Evolutionary conservation across 495 filamentous ascomycete genomes (phyloP).

Genomic region (Schizothecium vesticola): DNA sequence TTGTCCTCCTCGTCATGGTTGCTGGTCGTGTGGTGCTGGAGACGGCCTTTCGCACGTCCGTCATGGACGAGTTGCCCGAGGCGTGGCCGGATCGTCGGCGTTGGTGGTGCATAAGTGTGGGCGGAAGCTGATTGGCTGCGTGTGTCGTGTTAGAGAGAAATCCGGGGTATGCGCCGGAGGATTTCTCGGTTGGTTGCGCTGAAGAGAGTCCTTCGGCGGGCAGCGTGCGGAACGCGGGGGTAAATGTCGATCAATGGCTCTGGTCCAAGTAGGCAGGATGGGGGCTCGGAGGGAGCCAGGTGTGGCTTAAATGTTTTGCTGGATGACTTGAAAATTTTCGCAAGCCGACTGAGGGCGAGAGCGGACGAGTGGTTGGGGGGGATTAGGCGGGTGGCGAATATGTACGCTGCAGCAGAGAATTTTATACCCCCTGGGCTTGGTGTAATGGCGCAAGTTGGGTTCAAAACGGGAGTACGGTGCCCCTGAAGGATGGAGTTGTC

Average conservation of each 20-base stretch:
- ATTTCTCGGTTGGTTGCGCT: conserved; percentile 16
- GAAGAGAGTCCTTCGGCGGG: conserved; percentile 4
- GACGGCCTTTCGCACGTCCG: conserved; percentile 42
- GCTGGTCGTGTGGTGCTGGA: conserved; percentile 33
- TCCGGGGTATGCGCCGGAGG: conserved; percentile 4
- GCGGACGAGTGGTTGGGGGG: conserved; percentile 8
- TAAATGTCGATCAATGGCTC: background rate
- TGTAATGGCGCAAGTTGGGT: background rate
- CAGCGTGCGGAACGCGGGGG: conserved; percentile 14
- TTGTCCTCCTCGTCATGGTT: conserved; percentile 34
- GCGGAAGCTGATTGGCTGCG: conserved; percentile 24
- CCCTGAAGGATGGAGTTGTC: background rate
- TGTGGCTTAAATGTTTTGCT: conserved; percentile 11
- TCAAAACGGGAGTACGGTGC: background rate
- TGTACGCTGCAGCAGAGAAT: conserved; percentile 28
- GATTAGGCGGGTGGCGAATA: conserved; percentile 29
- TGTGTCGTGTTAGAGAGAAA: background rate
- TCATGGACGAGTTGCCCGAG: conserved; percentile 44
- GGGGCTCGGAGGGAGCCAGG: background rate
- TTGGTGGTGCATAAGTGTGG: conserved; percentile 41
- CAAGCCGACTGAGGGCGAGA: background rate
- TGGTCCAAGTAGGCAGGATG: background rate
- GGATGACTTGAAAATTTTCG: conserved; percentile 8
- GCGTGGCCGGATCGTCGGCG: conserved; percentile 45
- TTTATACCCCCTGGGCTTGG: conserved; percentile 11